Evolutionary conservation across 2,329 filamentous ascomycete genomes (phyloP).

Genomic region (Sporothrix pseudoabietina): DNA sequence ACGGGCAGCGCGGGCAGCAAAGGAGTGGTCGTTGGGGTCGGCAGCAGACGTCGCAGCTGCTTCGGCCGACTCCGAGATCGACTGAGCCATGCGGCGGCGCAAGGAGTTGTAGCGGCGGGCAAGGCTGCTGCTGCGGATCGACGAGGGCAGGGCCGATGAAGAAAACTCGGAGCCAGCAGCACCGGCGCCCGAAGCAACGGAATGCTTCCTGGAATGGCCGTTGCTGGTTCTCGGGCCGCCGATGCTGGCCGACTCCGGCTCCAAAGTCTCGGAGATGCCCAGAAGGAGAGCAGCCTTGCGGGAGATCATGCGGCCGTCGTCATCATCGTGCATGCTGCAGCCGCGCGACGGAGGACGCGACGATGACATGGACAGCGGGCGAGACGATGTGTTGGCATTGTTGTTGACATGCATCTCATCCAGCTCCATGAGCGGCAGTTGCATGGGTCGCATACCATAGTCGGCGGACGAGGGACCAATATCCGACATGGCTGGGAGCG

Average conservation of each 20-base stretch:
- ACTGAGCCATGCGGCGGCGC: conserved; percentile 13
- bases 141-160: not conserved
- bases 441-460: not conserved
- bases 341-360: conserved; percentile 27
- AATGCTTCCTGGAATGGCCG: not conserved
- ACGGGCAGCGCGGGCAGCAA: not conserved
- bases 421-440: conserved; percentile 22
- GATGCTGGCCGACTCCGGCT: conserved; percentile 18
- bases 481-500: conserved; percentile 12
- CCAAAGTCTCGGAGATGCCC: conserved; percentile 31
- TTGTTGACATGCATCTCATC: not conserved
- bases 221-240: not conserved
- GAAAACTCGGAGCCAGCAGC: not conserved
- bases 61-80: not conserved
- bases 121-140: not conserved
- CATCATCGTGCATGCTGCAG: conserved; percentile 29
- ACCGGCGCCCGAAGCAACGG: not conserved
- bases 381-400: not conserved
- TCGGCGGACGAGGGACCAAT: not conserved
- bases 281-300: conserved; percentile 35
- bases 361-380: conserved; percentile 22
- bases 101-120: conserved; percentile 31
- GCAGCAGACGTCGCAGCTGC: not conserved
- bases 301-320: conserved; percentile 37
- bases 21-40: conserved; percentile 11